A percentile compares a stretch with the other conserved stretches of the same genome.
Evolutionary conservation across 257 asterid genomes (phyloP).

Genomic region (Coffea eugenioides): DNA sequence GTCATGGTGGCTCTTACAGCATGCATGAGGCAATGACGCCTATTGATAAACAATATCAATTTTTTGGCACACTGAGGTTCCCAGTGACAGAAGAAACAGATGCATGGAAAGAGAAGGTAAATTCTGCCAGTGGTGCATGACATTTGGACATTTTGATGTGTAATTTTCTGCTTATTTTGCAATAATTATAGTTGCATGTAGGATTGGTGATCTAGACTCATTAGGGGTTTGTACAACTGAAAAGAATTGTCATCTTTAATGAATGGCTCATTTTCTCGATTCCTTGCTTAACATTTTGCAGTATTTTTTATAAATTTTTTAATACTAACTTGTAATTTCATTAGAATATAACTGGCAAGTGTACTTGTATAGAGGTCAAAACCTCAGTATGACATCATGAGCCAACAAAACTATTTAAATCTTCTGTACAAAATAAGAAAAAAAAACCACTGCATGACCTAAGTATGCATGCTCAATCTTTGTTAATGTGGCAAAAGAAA

Average conservation of each 20-base stretch:
- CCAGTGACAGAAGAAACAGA: slow-evolving; percentile 83
- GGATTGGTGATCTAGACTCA: background rate
- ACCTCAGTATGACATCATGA: no score
- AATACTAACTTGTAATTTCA: no score
- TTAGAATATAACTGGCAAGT: no score
- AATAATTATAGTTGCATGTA: background rate
- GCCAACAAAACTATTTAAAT: no score
- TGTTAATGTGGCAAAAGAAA: background rate
- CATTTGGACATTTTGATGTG: background rate
- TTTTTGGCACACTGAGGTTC: slow-evolving; percentile 65
- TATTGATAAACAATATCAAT: slow-evolving; percentile 56
- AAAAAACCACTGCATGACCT: no score
- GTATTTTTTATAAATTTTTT: background rate
- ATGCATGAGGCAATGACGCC: slow-evolving; percentile 69
- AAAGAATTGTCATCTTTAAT: background rate
- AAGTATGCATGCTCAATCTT: no score
- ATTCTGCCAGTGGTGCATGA: slow-evolving; percentile 19
- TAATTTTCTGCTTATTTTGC: slow-evolving; percentile 1
- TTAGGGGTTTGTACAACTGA: background rate
- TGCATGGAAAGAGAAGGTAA: slow-evolving; percentile 95
- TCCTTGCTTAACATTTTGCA: background rate
- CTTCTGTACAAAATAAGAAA: no score
- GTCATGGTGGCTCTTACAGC: slow-evolving; percentile 70
- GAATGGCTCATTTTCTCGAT: background rate
- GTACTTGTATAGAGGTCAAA: no score